A percentile compares a stretch with the other conserved stretches of the same genome.
Conservation (phyloP, 2,329 filamentous ascomycete species). For the Pseudopithomyces maydicus region DNA sequence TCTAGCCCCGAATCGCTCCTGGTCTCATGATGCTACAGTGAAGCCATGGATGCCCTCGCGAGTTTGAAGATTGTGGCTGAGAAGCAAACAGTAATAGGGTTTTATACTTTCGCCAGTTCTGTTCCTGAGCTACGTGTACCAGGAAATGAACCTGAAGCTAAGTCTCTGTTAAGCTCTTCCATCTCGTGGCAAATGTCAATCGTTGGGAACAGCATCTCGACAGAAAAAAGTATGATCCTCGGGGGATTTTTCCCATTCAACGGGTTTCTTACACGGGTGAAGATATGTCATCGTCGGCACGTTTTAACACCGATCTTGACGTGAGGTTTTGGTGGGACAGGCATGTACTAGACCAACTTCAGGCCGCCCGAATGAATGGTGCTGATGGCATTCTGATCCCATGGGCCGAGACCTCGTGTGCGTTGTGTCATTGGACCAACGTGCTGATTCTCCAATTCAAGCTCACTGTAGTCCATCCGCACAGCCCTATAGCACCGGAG, state of each 20-base stretch:
- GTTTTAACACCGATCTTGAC: constrained; percentile 1
- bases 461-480: background rate
- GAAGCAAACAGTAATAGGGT: background rate
- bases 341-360: constrained; percentile 2
- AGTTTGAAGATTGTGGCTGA: background rate
- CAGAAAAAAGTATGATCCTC: background rate
- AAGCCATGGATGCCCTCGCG: background rate
- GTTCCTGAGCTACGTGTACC: background rate
- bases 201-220: background rate
- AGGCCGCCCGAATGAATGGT: background rate
- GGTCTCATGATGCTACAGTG: background rate
- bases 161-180: background rate
- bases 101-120: background rate
- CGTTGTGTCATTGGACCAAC: background rate
- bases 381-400: background rate
- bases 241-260: background rate
- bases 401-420: background rate
- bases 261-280: background rate
- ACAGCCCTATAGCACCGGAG: background rate
- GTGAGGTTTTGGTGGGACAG: background rate
- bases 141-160: background rate
- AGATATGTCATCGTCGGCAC: constrained; percentile 4
- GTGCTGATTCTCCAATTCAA: background rate
- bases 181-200: background rate
- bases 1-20: background rate